Evolutionary conservation across 2,329 filamentous ascomycete genomes (phyloP).

Genomic region (Alternaria incomplexa): DNA sequence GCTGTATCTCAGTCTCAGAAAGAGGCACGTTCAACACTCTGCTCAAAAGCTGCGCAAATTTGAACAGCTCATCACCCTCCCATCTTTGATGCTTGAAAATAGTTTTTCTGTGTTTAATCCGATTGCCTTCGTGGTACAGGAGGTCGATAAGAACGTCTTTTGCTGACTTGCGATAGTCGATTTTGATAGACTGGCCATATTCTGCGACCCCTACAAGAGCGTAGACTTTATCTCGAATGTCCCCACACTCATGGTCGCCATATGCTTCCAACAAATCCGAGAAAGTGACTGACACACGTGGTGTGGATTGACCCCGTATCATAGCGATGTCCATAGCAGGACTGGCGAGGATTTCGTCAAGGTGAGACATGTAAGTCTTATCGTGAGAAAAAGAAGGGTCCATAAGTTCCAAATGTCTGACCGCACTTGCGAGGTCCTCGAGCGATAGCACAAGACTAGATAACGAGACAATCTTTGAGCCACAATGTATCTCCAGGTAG

Average conservation of each 20-base stretch:
- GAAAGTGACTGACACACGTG: background rate
- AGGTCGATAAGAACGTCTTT: background rate
- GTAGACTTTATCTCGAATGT: background rate
- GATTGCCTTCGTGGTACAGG: background rate
- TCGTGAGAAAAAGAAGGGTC: background rate
- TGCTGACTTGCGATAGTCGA: background rate
- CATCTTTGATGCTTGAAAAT: background rate
- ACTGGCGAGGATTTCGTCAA: background rate
- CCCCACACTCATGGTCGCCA: background rate
- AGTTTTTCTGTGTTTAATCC: too few species aligned
- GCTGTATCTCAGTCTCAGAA: background rate
- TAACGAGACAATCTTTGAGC: background rate
- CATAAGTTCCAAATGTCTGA: too few species aligned
- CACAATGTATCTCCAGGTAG: background rate
- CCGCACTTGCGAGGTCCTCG: background rate
- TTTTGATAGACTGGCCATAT: background rate
- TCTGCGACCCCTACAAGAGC: background rate
- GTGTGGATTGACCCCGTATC: background rate
- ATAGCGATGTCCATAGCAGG: background rate
- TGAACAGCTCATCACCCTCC: background rate
- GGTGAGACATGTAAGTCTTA: too few species aligned
- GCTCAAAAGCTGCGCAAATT: background rate
- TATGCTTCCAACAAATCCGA: background rate
- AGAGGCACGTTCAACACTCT: background rate
- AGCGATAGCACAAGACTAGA: background rate